These are phyloP conservation scores for Ehretia macrophylla DNA, from an alignment of 257 asterid species.

Conservation along the genomic window DNA sequence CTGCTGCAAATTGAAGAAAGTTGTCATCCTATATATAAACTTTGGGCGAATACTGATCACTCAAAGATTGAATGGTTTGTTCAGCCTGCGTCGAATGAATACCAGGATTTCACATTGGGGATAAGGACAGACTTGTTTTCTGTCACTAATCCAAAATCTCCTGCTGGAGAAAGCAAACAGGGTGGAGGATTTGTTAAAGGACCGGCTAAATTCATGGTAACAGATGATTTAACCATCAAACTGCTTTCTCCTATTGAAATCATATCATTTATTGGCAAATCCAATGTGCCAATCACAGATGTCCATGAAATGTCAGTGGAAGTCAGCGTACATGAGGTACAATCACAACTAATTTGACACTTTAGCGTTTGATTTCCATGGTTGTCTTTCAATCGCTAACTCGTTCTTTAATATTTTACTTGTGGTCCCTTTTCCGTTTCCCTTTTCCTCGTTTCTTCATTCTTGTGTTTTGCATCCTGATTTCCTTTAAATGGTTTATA, in stretches of 20 bases:
- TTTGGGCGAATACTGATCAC: neutral
- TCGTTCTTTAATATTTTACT: neutral
- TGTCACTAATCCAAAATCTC: neutral
- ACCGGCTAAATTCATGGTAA: slow-evolving; percentile 3
- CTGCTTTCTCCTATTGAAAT: slow-evolving; percentile 1
- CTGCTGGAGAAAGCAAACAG: neutral
- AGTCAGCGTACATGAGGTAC: slow-evolving; percentile 8
- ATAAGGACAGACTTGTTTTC: neutral
- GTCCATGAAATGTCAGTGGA: neutral
- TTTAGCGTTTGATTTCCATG: neutral
- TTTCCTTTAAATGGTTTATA: neutral
- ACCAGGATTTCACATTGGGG: neutral
- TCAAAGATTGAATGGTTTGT: neutral
- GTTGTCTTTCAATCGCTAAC: neutral
- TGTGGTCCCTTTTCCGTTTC: neutral
- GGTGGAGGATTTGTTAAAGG: slow-evolving; percentile 3
- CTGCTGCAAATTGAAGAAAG: slow-evolving; percentile 10
- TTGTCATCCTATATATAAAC: neutral
- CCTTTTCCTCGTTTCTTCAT: neutral
- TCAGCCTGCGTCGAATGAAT: neutral
- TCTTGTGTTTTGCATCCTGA: neutral
- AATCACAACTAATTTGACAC: neutral
- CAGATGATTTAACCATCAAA: slow-evolving; percentile 8
- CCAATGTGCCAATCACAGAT: slow-evolving; percentile 5
- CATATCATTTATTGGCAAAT: neutral